Evolutionary conservation across 169 alveolate species (phyloP).

Genomic region (Plasmodium sp.): DNA sequence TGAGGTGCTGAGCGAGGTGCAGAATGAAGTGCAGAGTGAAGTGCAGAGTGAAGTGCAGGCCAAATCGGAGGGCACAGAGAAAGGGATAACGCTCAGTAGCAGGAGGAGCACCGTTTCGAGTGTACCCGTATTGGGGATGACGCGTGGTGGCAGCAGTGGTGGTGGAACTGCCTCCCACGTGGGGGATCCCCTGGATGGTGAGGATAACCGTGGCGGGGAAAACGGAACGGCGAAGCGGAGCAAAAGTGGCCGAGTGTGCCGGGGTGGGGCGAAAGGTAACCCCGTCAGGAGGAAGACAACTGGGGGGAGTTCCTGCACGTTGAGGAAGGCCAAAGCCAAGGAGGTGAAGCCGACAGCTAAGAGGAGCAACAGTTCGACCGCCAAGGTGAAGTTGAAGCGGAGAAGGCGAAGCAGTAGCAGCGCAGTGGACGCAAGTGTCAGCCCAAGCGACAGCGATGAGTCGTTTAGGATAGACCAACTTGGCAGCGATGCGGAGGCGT

Average conservation of each 20-base stretch:
- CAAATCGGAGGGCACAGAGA: not conserved
- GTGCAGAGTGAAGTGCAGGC: not conserved
- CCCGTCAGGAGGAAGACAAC: constrained; percentile 3
- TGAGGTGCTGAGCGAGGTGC: not conserved
- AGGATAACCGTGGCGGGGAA: not conserved
- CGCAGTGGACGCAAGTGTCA: constrained; percentile 6
- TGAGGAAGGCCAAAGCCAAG: not conserved
- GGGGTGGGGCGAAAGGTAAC: not conserved
- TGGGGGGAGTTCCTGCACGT: not conserved
- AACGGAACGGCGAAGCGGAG: not conserved
- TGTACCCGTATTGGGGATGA: not conserved
- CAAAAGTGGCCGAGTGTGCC: not conserved
- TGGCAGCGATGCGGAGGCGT: not conserved
- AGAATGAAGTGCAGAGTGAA: not conserved
- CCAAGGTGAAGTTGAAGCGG: not conserved
- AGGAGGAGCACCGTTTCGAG: constrained; percentile 6
- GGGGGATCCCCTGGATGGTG: not conserved
- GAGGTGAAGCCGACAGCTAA: not conserved
- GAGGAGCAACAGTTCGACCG: not conserved
- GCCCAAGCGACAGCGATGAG: constrained; percentile 46
- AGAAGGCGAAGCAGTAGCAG: not conserved
- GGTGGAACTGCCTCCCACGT: not conserved
- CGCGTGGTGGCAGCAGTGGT: not conserved
- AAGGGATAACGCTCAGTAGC: constrained; percentile 2
- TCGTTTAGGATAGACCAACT: constrained; percentile 3